A percentile compares a stretch with the other conserved stretches of the same genome.
phyloP scores from a whole-genome alignment of 176 grass and related monocot genomes.

The Metroxylon sagu region DNA sequence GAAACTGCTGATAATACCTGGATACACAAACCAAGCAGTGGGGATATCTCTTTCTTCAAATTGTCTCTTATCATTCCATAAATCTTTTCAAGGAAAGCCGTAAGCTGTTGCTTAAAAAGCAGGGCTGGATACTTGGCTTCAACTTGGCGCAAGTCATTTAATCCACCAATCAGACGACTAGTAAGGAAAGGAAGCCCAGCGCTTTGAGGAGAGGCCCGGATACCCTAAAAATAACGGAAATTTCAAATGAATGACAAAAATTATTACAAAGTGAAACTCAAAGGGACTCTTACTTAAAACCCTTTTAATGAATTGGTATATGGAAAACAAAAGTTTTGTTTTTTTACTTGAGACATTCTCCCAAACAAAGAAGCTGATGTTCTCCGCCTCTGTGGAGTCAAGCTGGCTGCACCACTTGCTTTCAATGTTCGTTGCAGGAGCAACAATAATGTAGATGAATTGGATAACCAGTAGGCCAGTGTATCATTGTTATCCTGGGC shows the following conservation, averaged over 20 bases:
- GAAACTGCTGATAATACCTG: constrained; percentile 39
- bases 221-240: constrained; percentile 12
- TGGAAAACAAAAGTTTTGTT: neutral
- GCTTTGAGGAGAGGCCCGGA: constrained; percentile 45
- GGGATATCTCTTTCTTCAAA: constrained; percentile 76
- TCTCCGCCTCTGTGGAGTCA: constrained; percentile 54
- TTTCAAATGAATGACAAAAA: neutral
- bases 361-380: constrained; percentile 35
- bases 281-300: too few species aligned
- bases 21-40: constrained; percentile 69
- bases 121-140: constrained; percentile 82
- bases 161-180: constrained; percentile 40
- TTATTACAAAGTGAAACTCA: neutral
- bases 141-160: constrained; percentile 50
- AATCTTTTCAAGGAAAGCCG: constrained; percentile 81
- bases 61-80: constrained; percentile 71
- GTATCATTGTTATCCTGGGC: constrained; percentile 9
- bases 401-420: constrained; percentile 46
- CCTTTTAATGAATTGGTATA: too few species aligned
- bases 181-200: constrained; percentile 48
- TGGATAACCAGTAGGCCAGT: constrained; percentile 20
- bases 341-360: constrained; percentile 55
- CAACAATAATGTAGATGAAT: constrained; percentile 25
- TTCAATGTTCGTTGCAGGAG: constrained; percentile 21
- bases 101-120: constrained; percentile 86